Conservation (phyloP, 2,329 filamentous ascomycete species). For the Chalaropsis thielavioides region DNA sequence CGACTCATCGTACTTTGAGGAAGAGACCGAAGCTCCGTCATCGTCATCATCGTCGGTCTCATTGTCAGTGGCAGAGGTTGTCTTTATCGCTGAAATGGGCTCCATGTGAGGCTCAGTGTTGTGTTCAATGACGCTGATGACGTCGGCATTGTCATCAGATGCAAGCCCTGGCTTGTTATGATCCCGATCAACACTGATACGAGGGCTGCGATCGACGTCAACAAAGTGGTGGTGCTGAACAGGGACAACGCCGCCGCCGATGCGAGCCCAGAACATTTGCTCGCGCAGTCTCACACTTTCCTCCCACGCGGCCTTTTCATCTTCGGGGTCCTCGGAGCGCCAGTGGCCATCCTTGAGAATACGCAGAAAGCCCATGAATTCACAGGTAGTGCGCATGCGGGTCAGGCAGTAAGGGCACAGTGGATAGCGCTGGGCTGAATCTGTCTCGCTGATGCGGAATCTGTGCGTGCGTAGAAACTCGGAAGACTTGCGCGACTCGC, state of each 20-base stretch:
- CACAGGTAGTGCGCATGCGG: slow-evolving; percentile 74
- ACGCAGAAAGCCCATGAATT: slow-evolving; percentile 80
- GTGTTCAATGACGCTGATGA: slow-evolving; percentile 2
- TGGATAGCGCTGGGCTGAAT: slow-evolving; percentile 76
- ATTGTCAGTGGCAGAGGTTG: neutral
- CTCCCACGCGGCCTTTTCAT: slow-evolving; percentile 83
- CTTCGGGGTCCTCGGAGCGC: slow-evolving; percentile 67
- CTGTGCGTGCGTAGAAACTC: slow-evolving; percentile 66
- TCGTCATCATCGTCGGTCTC: neutral
- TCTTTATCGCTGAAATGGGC: neutral
- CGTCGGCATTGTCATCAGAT: slow-evolving; percentile 2
- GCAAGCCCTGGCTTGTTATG: neutral
- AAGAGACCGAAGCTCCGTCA: slow-evolving; percentile 3
- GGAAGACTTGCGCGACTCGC: slow-evolving; percentile 60
- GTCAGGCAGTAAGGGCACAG: slow-evolving; percentile 78
- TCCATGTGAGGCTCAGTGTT: neutral
- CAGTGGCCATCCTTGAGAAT: slow-evolving; percentile 89
- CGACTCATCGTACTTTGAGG: slow-evolving; percentile 6
- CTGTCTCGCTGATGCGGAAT: slow-evolving; percentile 76
- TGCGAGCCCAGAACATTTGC: slow-evolving; percentile 91
- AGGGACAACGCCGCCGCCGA: slow-evolving; percentile 83
- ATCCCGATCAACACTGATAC: slow-evolving; percentile 22
- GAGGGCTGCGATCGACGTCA: slow-evolving; percentile 22
- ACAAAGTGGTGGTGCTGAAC: slow-evolving; percentile 22
- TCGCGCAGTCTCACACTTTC: slow-evolving; percentile 81